Base-by-base conservation (phyloP, 2,329 filamentous ascomycete species). In the Claviceps maximensis region DNA sequence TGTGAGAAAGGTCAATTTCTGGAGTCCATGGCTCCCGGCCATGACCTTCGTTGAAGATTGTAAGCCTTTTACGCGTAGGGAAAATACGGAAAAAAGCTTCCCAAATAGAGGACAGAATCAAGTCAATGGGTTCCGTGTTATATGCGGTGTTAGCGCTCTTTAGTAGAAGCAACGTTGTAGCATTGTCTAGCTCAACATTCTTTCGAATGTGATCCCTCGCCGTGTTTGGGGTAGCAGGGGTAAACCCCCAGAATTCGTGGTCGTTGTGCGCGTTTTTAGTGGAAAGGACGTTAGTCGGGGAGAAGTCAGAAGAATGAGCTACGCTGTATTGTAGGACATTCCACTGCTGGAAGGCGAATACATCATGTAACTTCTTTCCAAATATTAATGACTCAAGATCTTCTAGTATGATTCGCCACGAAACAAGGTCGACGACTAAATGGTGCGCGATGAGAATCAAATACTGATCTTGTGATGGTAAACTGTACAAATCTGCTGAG, bases 401-500 rank as follows among this genome's bases (percentile, higher is more conserved):
- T 33, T 70, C 66, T 0, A 74, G 58, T 3, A 75, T 60, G 6
- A 72, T 63, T 6, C 70, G 63, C 73, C 73, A 76, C 0, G 71
- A 72, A 1, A 75, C 70, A 7, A 74, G 58, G 51, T 75, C 72
- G n/a, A 75, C 64, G 2, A 69, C 63, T 0, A 71, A 58, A 53
- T 71, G 69, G 13, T 71, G 68, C 2, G 61, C 64, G 5, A 63
- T 59, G 8, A 72, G 49, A 4, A 63, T 69, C 0, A 69, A 42
- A 2, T 59, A 46, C 33, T 66, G 65, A 13, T 58, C 25, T 6
- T 52, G 50, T 1, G 52, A 19, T 10, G 47, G 40, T 10, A 50
- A 15, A 2, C 12, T 47, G 29, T 45, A 53, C 8, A 53, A n/a
- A 23, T 56, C 53, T 31, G 45, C 58, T 8, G 53, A 48, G 4